phyloP scores from a whole-genome alignment of 805 yeast genomes.

The Isabelozyma heimii region DNA sequence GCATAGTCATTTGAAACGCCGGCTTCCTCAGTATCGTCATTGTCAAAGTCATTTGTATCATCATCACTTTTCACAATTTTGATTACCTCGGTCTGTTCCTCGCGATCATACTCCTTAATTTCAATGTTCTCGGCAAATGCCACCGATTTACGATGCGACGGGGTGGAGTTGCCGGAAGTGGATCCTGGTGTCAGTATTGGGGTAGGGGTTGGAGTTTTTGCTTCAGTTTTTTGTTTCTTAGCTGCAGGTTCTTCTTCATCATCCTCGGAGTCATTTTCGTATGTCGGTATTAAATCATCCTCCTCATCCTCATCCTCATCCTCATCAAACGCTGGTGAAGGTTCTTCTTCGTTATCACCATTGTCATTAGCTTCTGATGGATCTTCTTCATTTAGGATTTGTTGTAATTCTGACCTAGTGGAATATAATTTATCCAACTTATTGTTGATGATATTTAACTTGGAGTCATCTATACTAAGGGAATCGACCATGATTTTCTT shows the following conservation, averaged over 20 bases:
- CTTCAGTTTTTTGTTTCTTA: conserved; percentile 9
- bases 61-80: conserved; percentile 21
- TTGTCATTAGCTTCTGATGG: neutral
- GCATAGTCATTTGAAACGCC: conserved; percentile 14
- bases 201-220: neutral
- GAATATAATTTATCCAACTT: conserved; percentile 23
- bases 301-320: conserved; percentile 18
- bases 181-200: neutral
- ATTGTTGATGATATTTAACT: conserved; percentile 24
- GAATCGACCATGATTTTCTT: conserved; percentile 21
- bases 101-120: conserved; percentile 39
- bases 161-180: conserved; percentile 19
- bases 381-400: conserved; percentile 19
- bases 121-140: conserved; percentile 43
- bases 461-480: conserved; percentile 30
- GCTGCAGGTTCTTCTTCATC: conserved; percentile 13
- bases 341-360: conserved; percentile 17
- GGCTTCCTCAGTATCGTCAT: conserved; percentile 12
- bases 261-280: conserved; percentile 17
- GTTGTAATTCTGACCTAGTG: conserved; percentile 30
- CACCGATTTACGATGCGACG: conserved; percentile 27
- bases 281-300: conserved; percentile 20
- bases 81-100: conserved; percentile 25
- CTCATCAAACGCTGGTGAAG: conserved; percentile 25
- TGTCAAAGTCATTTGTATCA: conserved; percentile 11